Conservation (phyloP, 1,284 basidiomycete genomes). For the Apiotrichum siamense region DNA sequence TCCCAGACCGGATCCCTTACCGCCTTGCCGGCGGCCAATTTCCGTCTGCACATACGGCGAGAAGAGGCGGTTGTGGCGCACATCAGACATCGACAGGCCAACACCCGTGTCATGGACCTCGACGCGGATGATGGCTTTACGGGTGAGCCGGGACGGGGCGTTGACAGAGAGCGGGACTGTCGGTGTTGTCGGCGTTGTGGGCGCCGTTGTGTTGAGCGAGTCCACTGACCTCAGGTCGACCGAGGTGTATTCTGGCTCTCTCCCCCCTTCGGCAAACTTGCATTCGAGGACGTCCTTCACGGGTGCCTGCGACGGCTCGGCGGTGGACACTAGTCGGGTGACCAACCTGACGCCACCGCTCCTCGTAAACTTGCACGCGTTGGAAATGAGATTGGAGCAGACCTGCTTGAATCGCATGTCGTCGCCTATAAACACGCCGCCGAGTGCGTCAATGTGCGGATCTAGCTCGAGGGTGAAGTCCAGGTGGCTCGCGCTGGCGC, state of each 20-base stretch:
- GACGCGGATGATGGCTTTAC: constrained; percentile 58
- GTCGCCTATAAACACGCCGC: constrained; percentile 50
- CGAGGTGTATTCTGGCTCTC: no score
- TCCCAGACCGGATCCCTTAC: constrained; percentile 79
- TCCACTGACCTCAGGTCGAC: no score
- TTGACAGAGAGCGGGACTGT: not conserved
- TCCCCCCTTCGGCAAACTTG: no score
- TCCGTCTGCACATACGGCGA: constrained; percentile 48
- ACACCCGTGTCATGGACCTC: constrained; percentile 74
- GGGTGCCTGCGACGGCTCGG: no score
- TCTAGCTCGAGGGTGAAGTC: constrained; percentile 66
- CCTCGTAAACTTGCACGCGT: constrained; percentile 62
- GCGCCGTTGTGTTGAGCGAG: no score
- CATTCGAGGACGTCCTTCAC: no score
- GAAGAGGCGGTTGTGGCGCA: constrained; percentile 53
- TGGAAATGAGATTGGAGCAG: constrained; percentile 50
- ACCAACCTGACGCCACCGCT: constrained; percentile 51
- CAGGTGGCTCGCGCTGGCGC: constrained; percentile 68
- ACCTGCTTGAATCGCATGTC: constrained; percentile 69
- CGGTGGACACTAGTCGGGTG: constrained; percentile 34
- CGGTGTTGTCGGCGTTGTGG: no score
- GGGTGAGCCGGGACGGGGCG: not conserved
- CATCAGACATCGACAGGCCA: constrained; percentile 65
- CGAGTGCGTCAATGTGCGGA: constrained; percentile 62
- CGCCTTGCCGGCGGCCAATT: constrained; percentile 68